Evolutionary conservation across 2,329 filamentous ascomycete genomes (phyloP), one percentile per base, ranked within the genome.

Genomic region (Bretziella fagacearum): DNA sequence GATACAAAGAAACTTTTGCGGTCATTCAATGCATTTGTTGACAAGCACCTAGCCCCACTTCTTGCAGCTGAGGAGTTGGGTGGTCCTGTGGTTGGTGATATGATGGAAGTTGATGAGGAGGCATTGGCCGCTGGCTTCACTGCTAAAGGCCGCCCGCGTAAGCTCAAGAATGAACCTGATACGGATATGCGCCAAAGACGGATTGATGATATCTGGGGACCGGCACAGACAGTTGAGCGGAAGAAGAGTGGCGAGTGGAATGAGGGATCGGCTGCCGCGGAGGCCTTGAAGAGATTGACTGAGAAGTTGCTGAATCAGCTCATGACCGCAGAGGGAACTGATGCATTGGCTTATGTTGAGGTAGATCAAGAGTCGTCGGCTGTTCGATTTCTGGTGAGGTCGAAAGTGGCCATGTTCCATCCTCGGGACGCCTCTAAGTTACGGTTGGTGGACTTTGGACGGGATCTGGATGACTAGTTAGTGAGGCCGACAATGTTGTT

Each of bases 21-120:
- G 49, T 68, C 73, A 0, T 68, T 93, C 47, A 73, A 79, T 52
- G 65, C 64, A 13, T 93, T 93, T 56, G 78, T 89, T 49, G 74
- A 83, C 52, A 65, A 74, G 36, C 71, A 75, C 33, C 68, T 93
- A 1, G 81, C 81, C 1, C 63, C 73, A 2, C 82, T 89, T 75
- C 67, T 93, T 36, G 84, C 84, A 5, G 82, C 83, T 1, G 85
- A 93, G 62, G 82, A 86, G 56, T 68, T 87, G 1, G 85, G 85
- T 6, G 84, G 85, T 0, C 84, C 85, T 0, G 79, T 86, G 8
- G 83, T 87, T 1, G 83, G 85, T 3, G 80, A 84, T 53, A 67
- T 79, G 54, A 68, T 81, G 56, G 75, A 81, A 59, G 56, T 82
- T 18, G 62, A 77, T 65, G 55, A 71, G 6, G 71, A 80, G 37